Conservation (phyloP, 352 stramenopile genomes). For the Pythium periplocum region DNA sequence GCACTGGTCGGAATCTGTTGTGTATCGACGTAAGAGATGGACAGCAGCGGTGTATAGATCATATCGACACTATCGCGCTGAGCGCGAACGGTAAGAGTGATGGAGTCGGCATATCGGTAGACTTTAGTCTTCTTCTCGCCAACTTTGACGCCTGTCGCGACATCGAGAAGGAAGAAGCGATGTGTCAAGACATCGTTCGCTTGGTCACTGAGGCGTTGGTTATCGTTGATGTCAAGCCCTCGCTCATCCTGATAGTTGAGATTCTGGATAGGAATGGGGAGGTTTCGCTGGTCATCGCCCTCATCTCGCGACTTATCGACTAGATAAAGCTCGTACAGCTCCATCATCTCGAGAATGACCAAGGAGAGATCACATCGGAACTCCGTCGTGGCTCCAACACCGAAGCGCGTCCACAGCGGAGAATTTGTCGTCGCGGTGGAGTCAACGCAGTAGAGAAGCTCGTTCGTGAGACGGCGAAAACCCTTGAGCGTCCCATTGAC, state of each 20-base stretch:
- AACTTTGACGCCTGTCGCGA: conserved; percentile 48
- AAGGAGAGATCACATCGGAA: conserved; percentile 68
- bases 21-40: conserved; percentile 71
- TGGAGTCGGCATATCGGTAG: conserved; percentile 62
- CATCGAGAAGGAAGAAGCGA: conserved; percentile 92
- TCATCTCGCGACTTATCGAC: conserved; percentile 69
- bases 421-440: conserved; percentile 11
- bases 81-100: conserved; percentile 64
- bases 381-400: conserved; percentile 41
- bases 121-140: conserved; percentile 44
- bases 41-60: conserved; percentile 73
- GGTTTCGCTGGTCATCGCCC: conserved; percentile 42
- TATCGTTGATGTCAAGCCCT: conserved; percentile 73
- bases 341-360: conserved; percentile 36
- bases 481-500: conserved; percentile 86
- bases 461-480: conserved; percentile 56
- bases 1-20: conserved; percentile 15
- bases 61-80: conserved; percentile 32
- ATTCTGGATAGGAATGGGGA: conserved; percentile 87
- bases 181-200: conserved; percentile 85
- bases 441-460: conserved; percentile 79
- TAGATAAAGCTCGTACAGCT: conserved; percentile 90
- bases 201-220: conserved; percentile 41
- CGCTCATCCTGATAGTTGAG: conserved; percentile 72
- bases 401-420: conserved; percentile 79